Conservation (phyloP, 768 basidiomycete species). For the Cyclocybe aegerita region DNA sequence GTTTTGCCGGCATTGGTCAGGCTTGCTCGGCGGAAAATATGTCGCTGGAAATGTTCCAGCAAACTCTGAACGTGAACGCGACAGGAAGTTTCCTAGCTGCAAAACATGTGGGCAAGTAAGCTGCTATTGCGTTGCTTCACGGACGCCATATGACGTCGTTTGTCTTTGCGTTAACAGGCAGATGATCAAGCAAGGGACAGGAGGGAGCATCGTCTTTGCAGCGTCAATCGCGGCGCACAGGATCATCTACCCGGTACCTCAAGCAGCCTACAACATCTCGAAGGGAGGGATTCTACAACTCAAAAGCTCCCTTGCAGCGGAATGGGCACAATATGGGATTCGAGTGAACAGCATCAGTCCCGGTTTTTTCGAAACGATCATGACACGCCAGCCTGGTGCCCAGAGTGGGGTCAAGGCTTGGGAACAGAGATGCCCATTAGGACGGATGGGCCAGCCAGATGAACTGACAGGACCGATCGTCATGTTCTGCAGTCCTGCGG, state of each 20-base stretch:
- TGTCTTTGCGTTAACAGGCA: slow-evolving; percentile 21
- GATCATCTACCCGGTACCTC: slow-evolving; percentile 41
- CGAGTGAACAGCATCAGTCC: slow-evolving; percentile 43
- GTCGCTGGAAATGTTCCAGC: slow-evolving; percentile 31
- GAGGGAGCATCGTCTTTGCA: slow-evolving; percentile 42
- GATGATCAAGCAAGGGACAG: slow-evolving; percentile 40
- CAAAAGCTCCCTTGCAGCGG: slow-evolving; percentile 37
- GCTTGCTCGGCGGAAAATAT: slow-evolving; percentile 31
- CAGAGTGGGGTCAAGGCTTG: slow-evolving; percentile 33
- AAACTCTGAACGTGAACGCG: slow-evolving; percentile 39
- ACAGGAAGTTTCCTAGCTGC: slow-evolving; percentile 48
- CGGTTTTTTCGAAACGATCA: slow-evolving; percentile 42
- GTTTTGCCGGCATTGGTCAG: slow-evolving; percentile 42
- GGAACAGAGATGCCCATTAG: slow-evolving; percentile 39
- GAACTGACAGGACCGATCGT: slow-evolving; percentile 40
- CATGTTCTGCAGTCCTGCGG: slow-evolving; percentile 40
- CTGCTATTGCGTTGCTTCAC: background rate
- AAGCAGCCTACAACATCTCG: slow-evolving; percentile 41
- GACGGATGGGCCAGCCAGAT: slow-evolving; percentile 39
- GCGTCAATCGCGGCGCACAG: slow-evolving; percentile 42
- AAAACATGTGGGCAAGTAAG: slow-evolving; percentile 37
- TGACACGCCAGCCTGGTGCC: slow-evolving; percentile 34
- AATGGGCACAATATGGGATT: slow-evolving; percentile 41
- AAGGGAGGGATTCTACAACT: slow-evolving; percentile 40
- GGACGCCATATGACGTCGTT: background rate